phyloP scores from a whole-genome alignment of 305 asterid species.

The Lippia alba region DNA sequence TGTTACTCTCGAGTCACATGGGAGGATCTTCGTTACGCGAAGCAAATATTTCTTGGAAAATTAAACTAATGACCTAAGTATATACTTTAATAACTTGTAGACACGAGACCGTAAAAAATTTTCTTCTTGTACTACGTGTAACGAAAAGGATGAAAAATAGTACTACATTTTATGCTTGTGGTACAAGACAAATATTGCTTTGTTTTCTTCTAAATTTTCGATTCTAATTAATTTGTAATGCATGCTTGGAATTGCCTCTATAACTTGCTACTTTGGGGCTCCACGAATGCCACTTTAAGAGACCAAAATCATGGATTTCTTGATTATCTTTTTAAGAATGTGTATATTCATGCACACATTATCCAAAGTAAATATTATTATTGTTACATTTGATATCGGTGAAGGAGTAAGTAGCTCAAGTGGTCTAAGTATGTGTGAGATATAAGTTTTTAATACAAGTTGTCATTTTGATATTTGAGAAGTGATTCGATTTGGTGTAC shows the following conservation, averaged over 20 bases:
- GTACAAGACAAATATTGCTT: constrained; percentile 19
- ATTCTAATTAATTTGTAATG: constrained; percentile 19
- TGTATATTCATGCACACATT: no score
- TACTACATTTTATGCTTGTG: constrained; percentile 10
- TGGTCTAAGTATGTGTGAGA: no score
- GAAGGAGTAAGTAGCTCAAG: no score
- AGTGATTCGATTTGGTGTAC: no score
- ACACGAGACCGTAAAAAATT: background rate
- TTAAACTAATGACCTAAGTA: background rate
- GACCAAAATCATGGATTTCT: constrained; percentile 34
- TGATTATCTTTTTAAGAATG: no score
- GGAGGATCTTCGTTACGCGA: constrained; percentile 9
- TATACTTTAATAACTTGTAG: background rate
- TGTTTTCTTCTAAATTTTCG: constrained; percentile 25
- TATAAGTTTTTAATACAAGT: no score
- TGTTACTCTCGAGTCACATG: constrained; percentile 1
- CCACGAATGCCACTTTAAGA: constrained; percentile 30
- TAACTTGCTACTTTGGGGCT: constrained; percentile 28
- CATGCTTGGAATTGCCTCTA: constrained; percentile 26
- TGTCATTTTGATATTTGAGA: no score
- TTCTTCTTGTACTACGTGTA: constrained; percentile 4
- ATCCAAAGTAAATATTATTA: no score
- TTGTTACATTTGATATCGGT: no score
- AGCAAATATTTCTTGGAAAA: constrained; percentile 27
- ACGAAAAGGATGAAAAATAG: background rate